Percentiles rank a stretch among this genome's conserved stretches.
Evolutionary conservation across 2,329 filamentous ascomycete genomes (phyloP).

Genomic region (Dactylellina sp.): DNA sequence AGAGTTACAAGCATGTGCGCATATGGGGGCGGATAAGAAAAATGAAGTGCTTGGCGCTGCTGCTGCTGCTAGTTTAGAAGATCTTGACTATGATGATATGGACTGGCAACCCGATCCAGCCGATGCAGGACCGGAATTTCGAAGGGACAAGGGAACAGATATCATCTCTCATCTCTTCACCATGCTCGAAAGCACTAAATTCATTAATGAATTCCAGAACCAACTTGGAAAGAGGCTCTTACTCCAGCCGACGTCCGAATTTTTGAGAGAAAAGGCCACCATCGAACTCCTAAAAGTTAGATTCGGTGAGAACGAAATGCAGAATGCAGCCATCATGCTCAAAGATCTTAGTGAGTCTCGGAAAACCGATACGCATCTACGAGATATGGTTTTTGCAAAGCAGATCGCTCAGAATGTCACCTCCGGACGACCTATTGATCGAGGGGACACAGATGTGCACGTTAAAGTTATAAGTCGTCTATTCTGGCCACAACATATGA

Average conservation of each 20-base stretch:
- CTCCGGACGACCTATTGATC: conserved; percentile 57
- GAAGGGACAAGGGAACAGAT: conserved; percentile 86
- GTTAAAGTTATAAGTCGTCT: conserved; percentile 89
- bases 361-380: conserved; percentile 76
- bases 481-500: conserved; percentile 78
- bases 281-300: conserved; percentile 87
- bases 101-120: conserved; percentile 92
- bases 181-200: conserved; percentile 85
- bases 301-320: conserved; percentile 85
- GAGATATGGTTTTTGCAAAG: conserved; percentile 61
- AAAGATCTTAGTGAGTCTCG: conserved; percentile 88
- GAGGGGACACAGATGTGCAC: conserved; percentile 69
- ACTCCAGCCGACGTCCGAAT: conserved; percentile 73
- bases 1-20: conserved; percentile 53
- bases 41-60: conserved; percentile 64
- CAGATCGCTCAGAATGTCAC: conserved; percentile 61
- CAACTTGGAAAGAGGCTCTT: conserved; percentile 87
- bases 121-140: conserved; percentile 92
- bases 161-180: conserved; percentile 90
- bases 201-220: conserved; percentile 90
- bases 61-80: conserved; percentile 66
- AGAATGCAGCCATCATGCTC: conserved; percentile 97
- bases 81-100: conserved; percentile 91
- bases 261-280: conserved; percentile 83
- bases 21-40: conserved; percentile 64